Conservation (phyloP, 2,329 filamentous ascomycete species). For the Aspergillus brasiliensis region DNA sequence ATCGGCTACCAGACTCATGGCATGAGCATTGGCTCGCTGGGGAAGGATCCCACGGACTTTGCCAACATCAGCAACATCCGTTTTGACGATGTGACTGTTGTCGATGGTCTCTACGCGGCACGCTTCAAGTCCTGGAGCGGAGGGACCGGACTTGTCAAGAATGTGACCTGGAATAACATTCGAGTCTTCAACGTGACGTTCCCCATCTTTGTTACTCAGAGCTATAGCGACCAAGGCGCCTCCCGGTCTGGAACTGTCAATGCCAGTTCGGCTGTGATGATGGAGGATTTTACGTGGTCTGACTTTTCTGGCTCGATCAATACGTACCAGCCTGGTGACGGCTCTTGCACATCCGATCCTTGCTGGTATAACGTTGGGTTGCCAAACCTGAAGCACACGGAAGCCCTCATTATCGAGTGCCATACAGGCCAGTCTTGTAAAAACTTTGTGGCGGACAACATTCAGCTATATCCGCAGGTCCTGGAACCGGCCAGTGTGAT, state of each 20-base stretch:
- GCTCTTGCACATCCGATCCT: constrained; percentile 45
- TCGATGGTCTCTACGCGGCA: constrained; percentile 45
- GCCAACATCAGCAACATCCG: constrained; percentile 47
- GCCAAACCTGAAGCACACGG: constrained; percentile 42
- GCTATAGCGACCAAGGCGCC: constrained; percentile 46
- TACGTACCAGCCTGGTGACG: constrained; percentile 46
- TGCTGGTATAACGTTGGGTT: constrained; percentile 50
- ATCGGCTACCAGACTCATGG: constrained; percentile 50
- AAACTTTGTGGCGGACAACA: constrained; percentile 36
- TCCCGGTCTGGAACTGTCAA: constrained; percentile 34
- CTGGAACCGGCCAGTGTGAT: constrained; percentile 32
- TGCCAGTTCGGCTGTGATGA: constrained; percentile 40
- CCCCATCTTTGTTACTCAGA: constrained; percentile 52
- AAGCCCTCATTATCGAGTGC: constrained; percentile 47
- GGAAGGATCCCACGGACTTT: constrained; percentile 37
- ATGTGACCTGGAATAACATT: constrained; percentile 50
- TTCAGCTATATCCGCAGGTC: constrained; percentile 37
- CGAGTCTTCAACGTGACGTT: constrained; percentile 49
- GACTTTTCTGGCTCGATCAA: constrained; percentile 48
- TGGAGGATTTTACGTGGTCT: constrained; percentile 47
- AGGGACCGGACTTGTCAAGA: constrained; percentile 46
- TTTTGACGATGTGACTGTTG: constrained; percentile 48
- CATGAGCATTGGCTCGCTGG: constrained; percentile 49
- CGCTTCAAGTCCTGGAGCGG: constrained; percentile 51
- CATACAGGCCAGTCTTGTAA: constrained; percentile 44